phyloP scores from a whole-genome alignment of 768 basidiomycete species.

The Ramaria rubella region DNA sequence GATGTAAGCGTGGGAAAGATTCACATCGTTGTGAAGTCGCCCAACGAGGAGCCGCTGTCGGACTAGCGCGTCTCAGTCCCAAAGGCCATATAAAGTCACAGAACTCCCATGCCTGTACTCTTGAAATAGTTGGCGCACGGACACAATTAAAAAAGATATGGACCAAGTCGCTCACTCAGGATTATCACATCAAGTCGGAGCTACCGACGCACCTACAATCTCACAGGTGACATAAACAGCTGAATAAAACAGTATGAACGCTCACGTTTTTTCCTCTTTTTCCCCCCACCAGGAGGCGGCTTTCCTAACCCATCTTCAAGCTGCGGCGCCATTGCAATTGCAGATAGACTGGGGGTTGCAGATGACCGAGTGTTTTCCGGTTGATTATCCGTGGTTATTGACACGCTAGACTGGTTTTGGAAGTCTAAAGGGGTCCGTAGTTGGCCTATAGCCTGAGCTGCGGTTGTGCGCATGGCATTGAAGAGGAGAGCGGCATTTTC shows the following conservation, averaged over 20 bases:
- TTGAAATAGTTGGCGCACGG: neutral
- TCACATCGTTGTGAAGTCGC: constrained; percentile 2
- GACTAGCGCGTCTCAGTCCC: neutral
- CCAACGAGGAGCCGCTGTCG: neutral
- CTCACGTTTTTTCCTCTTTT: constrained; percentile 76
- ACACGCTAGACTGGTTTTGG: constrained; percentile 13
- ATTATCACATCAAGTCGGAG: neutral
- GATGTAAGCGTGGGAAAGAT: neutral
- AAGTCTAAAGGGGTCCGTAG: neutral
- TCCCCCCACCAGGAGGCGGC: constrained; percentile 45
- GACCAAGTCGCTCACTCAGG: neutral
- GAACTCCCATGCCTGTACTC: neutral
- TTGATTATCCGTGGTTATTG: constrained; percentile 21
- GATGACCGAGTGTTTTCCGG: constrained; percentile 26
- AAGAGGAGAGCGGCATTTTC: constrained; percentile 64
- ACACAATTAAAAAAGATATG: neutral
- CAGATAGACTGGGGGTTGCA: constrained; percentile 27
- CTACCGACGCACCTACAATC: neutral
- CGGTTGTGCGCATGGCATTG: constrained; percentile 77
- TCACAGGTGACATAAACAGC: neutral
- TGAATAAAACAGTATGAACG: neutral
- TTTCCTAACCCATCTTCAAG: constrained; percentile 42
- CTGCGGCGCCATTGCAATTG: constrained; percentile 32
- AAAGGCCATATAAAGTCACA: neutral
- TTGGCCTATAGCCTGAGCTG: constrained; percentile 44